Evolutionary conservation across 1,284 basidiomycete genomes (phyloP).

Genomic region (Cryptococcus sp.): DNA sequence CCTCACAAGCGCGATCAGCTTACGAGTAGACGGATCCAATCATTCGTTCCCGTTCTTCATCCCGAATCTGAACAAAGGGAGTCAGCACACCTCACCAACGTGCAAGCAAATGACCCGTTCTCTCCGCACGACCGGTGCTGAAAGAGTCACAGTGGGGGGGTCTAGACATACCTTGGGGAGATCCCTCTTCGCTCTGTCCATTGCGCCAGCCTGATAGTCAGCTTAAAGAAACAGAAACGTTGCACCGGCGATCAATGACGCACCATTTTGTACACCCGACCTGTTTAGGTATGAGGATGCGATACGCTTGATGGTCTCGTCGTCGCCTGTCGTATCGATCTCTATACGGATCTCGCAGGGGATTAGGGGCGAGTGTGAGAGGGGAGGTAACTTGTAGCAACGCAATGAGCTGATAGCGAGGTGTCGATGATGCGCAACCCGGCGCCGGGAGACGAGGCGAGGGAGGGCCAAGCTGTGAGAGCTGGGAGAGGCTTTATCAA

Average conservation of each 20-base stretch:
- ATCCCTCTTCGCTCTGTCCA: conserved; percentile 80
- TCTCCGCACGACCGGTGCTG: too few species aligned
- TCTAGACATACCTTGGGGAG: conserved; percentile 56
- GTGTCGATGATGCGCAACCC: background rate
- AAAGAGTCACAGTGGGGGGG: too few species aligned
- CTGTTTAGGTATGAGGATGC: too few species aligned
- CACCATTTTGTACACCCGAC: conserved; percentile 2
- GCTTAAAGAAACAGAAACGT: background rate
- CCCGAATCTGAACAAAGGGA: conserved; percentile 53
- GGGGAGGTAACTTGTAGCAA: too few species aligned
- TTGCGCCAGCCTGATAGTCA: conserved; percentile 68
- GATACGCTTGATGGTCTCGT: too few species aligned
- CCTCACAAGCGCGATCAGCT: conserved; percentile 9
- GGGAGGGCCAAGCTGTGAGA: background rate
- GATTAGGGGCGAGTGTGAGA: too few species aligned
- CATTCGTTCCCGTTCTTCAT: conserved; percentile 82
- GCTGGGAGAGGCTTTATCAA: too few species aligned
- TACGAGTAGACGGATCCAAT: conserved; percentile 75
- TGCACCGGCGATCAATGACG: background rate
- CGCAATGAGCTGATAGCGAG: background rate
- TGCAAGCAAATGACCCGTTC: too few species aligned
- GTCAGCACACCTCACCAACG: too few species aligned
- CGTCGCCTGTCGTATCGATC: too few species aligned
- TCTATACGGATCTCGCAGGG: too few species aligned
- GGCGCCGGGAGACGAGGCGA: background rate